phyloP scores from a whole-genome alignment of 2,329 filamentous ascomycete genomes.

The Neospermospora avenae region DNA sequence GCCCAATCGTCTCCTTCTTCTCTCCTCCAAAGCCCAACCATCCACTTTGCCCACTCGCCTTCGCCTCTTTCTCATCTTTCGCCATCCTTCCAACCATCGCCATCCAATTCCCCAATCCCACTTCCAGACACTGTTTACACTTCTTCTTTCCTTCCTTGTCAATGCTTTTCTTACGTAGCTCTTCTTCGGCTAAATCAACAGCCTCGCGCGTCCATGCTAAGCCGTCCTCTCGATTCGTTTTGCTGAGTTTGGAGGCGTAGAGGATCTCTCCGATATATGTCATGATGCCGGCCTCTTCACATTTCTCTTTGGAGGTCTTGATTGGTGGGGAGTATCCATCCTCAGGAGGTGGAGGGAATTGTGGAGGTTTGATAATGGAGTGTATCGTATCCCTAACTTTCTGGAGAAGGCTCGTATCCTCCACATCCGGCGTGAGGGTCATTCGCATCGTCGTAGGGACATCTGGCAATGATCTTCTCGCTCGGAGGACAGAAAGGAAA shows the following conservation, averaged over 20 bases:
- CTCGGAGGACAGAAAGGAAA: constrained; percentile 78
- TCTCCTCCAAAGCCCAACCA: constrained; percentile 32
- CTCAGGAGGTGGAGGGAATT: constrained; percentile 67
- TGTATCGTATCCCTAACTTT: constrained; percentile 33
- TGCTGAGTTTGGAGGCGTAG: constrained; percentile 56
- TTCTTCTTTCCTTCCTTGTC: constrained; percentile 44
- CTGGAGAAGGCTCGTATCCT: constrained; percentile 20
- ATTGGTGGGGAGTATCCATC: constrained; percentile 67
- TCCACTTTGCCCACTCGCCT: constrained; percentile 14
- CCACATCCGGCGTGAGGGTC: constrained; percentile 17
- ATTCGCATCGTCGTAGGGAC: constrained; percentile 30
- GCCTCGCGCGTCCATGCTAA: constrained; percentile 88
- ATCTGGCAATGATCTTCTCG: constrained; percentile 59
- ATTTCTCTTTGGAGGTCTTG: constrained; percentile 63
- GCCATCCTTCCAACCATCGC: constrained; percentile 68
- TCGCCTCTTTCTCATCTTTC: constrained; percentile 35
- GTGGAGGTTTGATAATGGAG: constrained; percentile 45
- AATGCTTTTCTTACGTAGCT: constrained; percentile 11
- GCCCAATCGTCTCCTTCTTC: constrained; percentile 26
- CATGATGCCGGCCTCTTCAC: constrained; percentile 82
- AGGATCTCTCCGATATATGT: constrained; percentile 93
- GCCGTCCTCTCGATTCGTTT: constrained; percentile 58
- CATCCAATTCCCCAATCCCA: constrained; percentile 78
- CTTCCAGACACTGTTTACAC: constrained; percentile 73
- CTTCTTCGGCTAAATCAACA: constrained; percentile 11